Evolutionary conservation across 352 stramenopile species (phyloP), one percentile per base, ranked within the genome.

Genomic region (Phytophthora ohioensis): DNA sequence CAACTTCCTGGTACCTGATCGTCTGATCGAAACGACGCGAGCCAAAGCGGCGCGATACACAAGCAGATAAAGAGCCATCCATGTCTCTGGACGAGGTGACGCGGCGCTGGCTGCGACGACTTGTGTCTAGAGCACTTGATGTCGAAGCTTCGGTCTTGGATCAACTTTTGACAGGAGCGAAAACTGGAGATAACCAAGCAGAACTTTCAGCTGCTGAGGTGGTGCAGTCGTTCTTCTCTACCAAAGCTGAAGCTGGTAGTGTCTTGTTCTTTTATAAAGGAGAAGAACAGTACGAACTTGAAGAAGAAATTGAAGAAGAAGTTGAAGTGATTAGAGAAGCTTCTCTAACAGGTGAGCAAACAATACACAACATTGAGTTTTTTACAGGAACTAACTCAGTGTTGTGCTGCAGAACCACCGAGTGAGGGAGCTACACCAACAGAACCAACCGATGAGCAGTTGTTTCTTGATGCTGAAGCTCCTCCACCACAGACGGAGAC

Each of bases 251-350:
- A 9, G 79, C 86, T 32, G 87, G 89, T 2, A 91, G 76, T 55
- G 76, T 95, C 13, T 63, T 94, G 5, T 96, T 96, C 69, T 95
- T 95, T 63, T 92, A 78, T 49, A 78, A 81, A 34, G 76, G 70
- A 3, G 82, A 93, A 49, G 78, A 92, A 58, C 79, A 91, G 36
- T 80, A 86, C 34, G 82, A 91, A 53, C 54, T 94, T 0, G 81
- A 94, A 87, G 88, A 94, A 51, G 87, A 94, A 21, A 76, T 94
- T 15, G 87, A 94, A 55, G 85, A 96, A 74, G 83, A 94, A 51
- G 83, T 96, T 8, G 85, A 96, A 54, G 68, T 90, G 31, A 65
- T 78, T 1, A 52, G 57, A 48, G 73, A 82, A 73, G 78, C 77
- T 3, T 67, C 72, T 3, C 39, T 51, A 4, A 51, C 57, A 74